Conservation (phyloP, 352 stramenopile genomes). For the Phytophthora tubulina region DNA sequence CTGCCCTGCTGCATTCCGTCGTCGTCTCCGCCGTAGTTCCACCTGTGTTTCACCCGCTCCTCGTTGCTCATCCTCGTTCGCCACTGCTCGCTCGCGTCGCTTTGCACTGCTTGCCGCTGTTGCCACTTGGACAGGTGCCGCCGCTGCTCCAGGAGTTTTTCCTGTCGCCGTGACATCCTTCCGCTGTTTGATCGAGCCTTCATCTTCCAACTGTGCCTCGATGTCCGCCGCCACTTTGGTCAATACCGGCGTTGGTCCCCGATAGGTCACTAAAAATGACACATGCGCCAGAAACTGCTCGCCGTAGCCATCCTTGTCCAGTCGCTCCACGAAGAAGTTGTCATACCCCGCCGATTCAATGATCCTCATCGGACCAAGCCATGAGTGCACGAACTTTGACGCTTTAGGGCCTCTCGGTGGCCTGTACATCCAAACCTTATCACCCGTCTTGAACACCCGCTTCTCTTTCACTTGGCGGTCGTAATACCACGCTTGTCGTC, state of each 20-base stretch:
- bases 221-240: not conserved
- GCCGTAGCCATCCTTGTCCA: not conserved
- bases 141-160: not conserved
- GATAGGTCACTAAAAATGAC: constrained; percentile 11
- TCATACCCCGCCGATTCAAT: not conserved
- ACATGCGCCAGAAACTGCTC: not conserved
- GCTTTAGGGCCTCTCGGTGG: constrained; percentile 14
- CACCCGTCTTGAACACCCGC: no score
- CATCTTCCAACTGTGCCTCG: not conserved
- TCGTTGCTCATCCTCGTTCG: not conserved
- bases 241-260: not conserved
- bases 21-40: constrained; percentile 5
- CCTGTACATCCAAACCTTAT: constrained; percentile 6
- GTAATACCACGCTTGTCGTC: not conserved
- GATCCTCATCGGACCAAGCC: constrained; percentile 5
- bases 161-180: not conserved
- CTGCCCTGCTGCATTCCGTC: constrained; percentile 5
- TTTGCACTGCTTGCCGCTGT: not conserved
- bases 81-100: no score
- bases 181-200: not conserved
- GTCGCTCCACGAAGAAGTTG: not conserved
- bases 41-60: not conserved
- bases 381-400: constrained; percentile 3
- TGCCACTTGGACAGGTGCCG: not conserved
- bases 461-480: not conserved